Conservation (phyloP, 192 early-diverging fungal species). For the Pilobolus umbonatus region DNA sequence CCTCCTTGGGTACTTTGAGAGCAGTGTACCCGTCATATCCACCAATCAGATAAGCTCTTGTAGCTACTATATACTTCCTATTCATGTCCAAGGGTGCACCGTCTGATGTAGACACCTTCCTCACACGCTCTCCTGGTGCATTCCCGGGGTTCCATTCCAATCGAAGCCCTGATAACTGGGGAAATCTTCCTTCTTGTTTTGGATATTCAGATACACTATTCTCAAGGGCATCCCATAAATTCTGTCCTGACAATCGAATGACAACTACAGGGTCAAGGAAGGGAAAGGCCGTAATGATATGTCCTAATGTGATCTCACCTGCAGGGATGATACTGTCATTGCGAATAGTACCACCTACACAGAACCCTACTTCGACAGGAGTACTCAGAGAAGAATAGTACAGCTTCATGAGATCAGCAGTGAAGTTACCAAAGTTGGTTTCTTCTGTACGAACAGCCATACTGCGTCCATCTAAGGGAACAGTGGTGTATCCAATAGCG, state of each 20-base stretch:
- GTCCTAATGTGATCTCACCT: conserved; percentile 54
- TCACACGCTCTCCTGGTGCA: conserved; percentile 46
- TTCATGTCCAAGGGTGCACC: conserved; percentile 40
- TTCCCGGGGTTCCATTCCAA: conserved; percentile 51
- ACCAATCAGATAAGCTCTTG: conserved; percentile 56
- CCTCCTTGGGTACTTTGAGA: conserved; percentile 34
- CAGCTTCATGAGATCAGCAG: conserved; percentile 60
- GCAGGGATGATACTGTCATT: conserved; percentile 51
- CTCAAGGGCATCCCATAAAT: conserved; percentile 59
- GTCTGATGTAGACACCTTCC: conserved; percentile 31
- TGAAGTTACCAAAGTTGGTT: conserved; percentile 57
- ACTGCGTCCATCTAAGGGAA: conserved; percentile 53
- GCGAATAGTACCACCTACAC: conserved; percentile 62
- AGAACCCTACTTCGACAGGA: conserved; percentile 37
- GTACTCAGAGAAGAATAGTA: conserved; percentile 32
- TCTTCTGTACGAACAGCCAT: conserved; percentile 53
- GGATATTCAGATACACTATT: conserved; percentile 63
- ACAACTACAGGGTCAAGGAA: conserved; percentile 67
- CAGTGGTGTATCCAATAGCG: conserved; percentile 50
- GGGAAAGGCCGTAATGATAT: conserved; percentile 63
- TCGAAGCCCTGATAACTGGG: conserved; percentile 58
- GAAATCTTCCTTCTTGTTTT: conserved; percentile 65
- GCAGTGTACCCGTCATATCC: conserved; percentile 58
- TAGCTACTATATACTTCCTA: conserved; percentile 46
- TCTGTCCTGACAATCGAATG: conserved; percentile 52